Percentiles rank a stretch among this genome's conserved stretches.
phyloP scores from a whole-genome alignment of 1,284 basidiomycete genomes.

The Porphyrellus sp. region DNA sequence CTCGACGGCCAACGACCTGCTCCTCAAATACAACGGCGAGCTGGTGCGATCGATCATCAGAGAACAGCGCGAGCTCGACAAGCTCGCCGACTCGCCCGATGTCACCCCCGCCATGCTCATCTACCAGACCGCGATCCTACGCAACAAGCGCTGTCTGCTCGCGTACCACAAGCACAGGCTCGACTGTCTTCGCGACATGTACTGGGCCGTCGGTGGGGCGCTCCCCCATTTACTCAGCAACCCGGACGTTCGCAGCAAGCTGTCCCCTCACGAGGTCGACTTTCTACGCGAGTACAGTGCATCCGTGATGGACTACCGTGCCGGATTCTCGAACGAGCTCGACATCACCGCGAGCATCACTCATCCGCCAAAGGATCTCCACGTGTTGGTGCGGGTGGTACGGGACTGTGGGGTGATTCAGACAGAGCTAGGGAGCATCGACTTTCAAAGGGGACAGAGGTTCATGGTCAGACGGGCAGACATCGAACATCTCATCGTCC shows the following conservation, averaged over 20 bases:
- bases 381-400: constrained; percentile 75
- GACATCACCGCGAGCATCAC: constrained; percentile 80
- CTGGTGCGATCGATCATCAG: constrained; percentile 84
- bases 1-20: constrained; percentile 76
- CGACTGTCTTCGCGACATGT: constrained; percentile 79
- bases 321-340: constrained; percentile 81
- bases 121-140: constrained; percentile 81
- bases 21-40: constrained; percentile 90
- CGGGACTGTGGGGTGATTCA: constrained; percentile 87
- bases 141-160: constrained; percentile 92
- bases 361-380: constrained; percentile 77
- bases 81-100: constrained; percentile 44
- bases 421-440: constrained; percentile 83
- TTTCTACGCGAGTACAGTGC: constrained; percentile 83
- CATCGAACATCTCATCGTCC: constrained; percentile 88
- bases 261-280: constrained; percentile 89
- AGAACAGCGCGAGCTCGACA: constrained; percentile 88
- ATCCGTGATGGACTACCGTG: constrained; percentile 80
- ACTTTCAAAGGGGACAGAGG: constrained; percentile 85
- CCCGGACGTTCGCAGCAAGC: constrained; percentile 69
- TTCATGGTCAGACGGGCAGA: constrained; percentile 84
- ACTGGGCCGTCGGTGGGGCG: constrained; percentile 93
- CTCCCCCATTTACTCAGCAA: constrained; percentile 81
- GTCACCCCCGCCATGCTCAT: constrained; percentile 75
- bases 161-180: constrained; percentile 88